A percentile compares a stretch with the other conserved stretches of the same genome.
Evolutionary conservation across 305 asterid genomes (phyloP).

Genomic region (Ruellia speciosa): DNA sequence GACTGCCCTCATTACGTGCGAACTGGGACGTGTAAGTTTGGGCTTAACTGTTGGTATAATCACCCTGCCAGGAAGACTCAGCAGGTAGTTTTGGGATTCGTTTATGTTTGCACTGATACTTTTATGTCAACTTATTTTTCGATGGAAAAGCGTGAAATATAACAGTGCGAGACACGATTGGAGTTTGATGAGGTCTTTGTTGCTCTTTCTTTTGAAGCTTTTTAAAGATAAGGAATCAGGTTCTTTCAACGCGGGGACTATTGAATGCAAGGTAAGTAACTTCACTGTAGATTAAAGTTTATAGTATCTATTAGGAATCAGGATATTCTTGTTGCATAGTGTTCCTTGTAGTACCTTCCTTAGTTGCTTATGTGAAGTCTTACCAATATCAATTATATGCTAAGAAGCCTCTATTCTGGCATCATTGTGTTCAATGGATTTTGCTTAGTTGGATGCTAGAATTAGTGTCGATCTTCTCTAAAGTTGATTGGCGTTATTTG

Average conservation of each 20-base stretch:
- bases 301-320: too few species aligned
- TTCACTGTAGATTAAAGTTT: background rate
- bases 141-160: too few species aligned
- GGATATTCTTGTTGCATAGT: too few species aligned
- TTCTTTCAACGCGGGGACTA: constrained; percentile 2
- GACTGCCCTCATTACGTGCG: constrained; percentile 30
- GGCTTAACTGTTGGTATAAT: constrained; percentile 26
- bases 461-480: background rate
- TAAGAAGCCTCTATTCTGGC: too few species aligned
- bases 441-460: background rate
- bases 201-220: constrained; percentile 19
- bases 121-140: too few species aligned
- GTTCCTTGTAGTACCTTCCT: too few species aligned
- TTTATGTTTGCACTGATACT: background rate
- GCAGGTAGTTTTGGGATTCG: constrained; percentile 17
- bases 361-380: too few species aligned
- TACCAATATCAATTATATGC: too few species aligned
- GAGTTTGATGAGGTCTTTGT: background rate
- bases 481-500: background rate
- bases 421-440: too few species aligned
- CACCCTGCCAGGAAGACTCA: constrained; percentile 24
- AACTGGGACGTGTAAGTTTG: constrained; percentile 32
- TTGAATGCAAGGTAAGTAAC: constrained; percentile 34
- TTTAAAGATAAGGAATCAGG: constrained; percentile 15
- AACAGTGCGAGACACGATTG: too few species aligned